Evolutionary conservation across 352 stramenopile genomes (phyloP), one percentile per base, ranked within the genome.

Genomic region (Phytophthora gonapodyides): DNA sequence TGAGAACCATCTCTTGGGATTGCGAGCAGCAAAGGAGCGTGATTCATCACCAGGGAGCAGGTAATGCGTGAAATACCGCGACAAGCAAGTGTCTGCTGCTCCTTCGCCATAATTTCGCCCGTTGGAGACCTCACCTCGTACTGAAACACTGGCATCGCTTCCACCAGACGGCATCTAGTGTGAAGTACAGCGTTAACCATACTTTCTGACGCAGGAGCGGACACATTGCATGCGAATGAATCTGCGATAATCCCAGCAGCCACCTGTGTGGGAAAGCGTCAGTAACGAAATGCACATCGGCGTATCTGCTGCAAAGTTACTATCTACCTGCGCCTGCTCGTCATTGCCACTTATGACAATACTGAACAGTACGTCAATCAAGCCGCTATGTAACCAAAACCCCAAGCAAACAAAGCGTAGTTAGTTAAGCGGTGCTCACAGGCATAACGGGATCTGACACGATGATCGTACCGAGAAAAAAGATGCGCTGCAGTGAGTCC

Each of bases 161-260:
- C 53, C 35, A 81, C 24, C 15, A 87, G 19, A 36, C 61, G 47
- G 9, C 47, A 47, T 2, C 65, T 65, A 0, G 69, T 53, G 48
- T 80, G 67, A 13, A 63, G 35, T 9, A 88, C 59, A 13, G 71
- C 71, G 8, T 73, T 64, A 7, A 44, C 24, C 57, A 81, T 67
- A 17, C 36, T 61, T 37, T 68, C 53, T 0, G 67, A 51, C 2
- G 66, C 40, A 19, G 48, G 46, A 3, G 58, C 38, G 1, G 64
- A 61, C 16, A 53, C 49, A 34, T 57, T 77, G 49, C 49, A 75
- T 27, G 74, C 64, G n/a, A 89, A 82, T 3, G 69, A 80, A 56
- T 93, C 84, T 8, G 81, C 64, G 3, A 90, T 49, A 49, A 93
- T 87, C 33, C 75, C 76, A 43, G 76, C 74, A 35, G 80, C 78